phyloP scores from a whole-genome alignment of 2,329 filamentous ascomycete species.

The Chaetomiaceae sp. region DNA sequence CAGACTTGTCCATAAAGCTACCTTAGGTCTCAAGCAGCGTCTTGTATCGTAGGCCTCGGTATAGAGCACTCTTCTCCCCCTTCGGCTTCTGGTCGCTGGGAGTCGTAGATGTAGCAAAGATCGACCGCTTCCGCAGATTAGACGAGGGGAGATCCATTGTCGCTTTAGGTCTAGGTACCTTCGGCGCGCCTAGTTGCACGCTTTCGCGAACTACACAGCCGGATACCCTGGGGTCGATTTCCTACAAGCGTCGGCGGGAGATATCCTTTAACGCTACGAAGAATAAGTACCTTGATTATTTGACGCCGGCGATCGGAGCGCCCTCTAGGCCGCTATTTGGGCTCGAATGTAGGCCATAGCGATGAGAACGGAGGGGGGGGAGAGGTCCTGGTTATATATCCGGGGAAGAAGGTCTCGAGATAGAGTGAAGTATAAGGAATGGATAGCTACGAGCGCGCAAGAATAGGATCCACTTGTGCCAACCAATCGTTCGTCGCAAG shows the following conservation, averaged over 20 bases:
- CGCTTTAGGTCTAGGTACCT: too few relatives aligned
- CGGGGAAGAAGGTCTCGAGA: constrained; percentile 12
- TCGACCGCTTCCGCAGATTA: too few relatives aligned
- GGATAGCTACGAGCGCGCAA: constrained; percentile 11
- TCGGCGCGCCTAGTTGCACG: too few relatives aligned
- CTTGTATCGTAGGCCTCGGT: too few relatives aligned
- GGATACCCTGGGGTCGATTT: constrained; percentile 18
- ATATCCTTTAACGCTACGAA: constrained; percentile 18
- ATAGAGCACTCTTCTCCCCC: too few relatives aligned
- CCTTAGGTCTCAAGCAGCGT: too few relatives aligned
- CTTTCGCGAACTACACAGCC: constrained; percentile 11
- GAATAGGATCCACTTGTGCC: background rate
- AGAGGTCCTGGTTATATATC: constrained; percentile 5
- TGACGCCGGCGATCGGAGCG: constrained; percentile 17
- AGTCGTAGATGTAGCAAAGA: too few relatives aligned
- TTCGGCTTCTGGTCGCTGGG: too few relatives aligned
- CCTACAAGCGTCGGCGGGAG: constrained; percentile 18
- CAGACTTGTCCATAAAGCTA: too few relatives aligned
- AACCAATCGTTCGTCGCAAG: too few relatives aligned
- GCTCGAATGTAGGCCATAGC: constrained; percentile 22
- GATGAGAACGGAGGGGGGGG: constrained; percentile 11
- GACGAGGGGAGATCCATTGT: too few relatives aligned
- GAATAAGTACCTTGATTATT: constrained; percentile 20
- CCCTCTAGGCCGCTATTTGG: background rate
- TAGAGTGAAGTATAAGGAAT: constrained; percentile 11